Evolutionary conservation across 2,329 filamentous ascomycete species (phyloP).

Genomic region (Pseudogymnoascus sp.): DNA sequence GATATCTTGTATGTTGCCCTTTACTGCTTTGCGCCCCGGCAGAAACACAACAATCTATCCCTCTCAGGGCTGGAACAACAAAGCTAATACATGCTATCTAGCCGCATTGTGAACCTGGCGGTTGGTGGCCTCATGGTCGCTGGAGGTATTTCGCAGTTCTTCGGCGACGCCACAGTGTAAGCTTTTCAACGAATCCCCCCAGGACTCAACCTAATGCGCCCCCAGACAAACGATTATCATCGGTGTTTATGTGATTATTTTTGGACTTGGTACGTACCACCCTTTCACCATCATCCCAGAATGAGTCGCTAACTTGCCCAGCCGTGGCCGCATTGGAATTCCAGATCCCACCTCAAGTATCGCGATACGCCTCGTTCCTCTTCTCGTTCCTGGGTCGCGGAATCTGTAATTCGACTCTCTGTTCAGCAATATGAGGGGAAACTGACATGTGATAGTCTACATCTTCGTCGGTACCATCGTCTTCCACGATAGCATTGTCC

Average conservation of each 20-base stretch:
- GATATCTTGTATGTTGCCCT: constrained; percentile 70
- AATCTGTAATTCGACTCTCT: constrained; percentile 58
- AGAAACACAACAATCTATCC: constrained; percentile 11
- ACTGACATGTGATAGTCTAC: constrained; percentile 60
- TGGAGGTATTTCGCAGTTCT: constrained; percentile 71
- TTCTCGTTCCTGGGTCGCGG: constrained; percentile 96
- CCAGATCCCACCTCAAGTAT: constrained; percentile 86
- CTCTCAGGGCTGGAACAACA: constrained; percentile 11
- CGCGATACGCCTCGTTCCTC: constrained; percentile 92
- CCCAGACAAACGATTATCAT: constrained; percentile 65
- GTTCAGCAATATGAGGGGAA: neutral
- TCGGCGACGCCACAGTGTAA: constrained; percentile 37
- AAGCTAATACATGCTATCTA: constrained; percentile 36
- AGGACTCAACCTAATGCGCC: constrained; percentile 4
- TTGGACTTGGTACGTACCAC: constrained; percentile 64
- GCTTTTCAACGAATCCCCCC: neutral
- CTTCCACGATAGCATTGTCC: constrained; percentile 58
- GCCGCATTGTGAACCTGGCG: constrained; percentile 89
- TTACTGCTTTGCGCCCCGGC: constrained; percentile 14
- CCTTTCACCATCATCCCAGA: neutral
- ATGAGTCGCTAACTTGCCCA: neutral
- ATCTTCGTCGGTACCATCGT: constrained; percentile 87
- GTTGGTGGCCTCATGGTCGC: constrained; percentile 81
- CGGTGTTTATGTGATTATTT: constrained; percentile 81
- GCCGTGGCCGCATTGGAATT: constrained; percentile 53